Evolutionary conservation across 768 basidiomycete genomes (phyloP).

Genomic region (Thelephora aurantiotincta): DNA sequence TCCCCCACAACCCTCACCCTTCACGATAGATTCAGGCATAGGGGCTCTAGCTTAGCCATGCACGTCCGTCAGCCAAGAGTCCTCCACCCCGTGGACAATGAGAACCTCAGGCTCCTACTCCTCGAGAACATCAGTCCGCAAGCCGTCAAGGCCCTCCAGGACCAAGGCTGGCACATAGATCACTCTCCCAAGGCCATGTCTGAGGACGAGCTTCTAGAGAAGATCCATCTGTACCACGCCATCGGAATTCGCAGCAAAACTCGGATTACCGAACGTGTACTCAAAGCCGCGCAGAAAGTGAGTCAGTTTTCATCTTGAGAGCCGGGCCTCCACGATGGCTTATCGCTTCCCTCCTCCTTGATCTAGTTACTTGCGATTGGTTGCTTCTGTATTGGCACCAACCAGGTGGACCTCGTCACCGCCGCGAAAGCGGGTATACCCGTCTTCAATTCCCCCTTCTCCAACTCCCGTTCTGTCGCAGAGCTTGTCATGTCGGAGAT

Average conservation of each 20-base stretch:
- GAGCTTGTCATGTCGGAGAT: conserved; percentile 94
- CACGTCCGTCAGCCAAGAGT: conserved; percentile 47
- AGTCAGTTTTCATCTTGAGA: conserved; percentile 8
- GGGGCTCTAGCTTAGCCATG: conserved; percentile 18
- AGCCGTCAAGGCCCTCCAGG: conserved; percentile 67
- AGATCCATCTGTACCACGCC: conserved; percentile 77
- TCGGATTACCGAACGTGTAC: conserved; percentile 81
- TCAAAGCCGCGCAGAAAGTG: conserved; percentile 80
- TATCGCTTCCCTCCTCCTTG: background rate
- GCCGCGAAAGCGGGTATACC: conserved; percentile 85
- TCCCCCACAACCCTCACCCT: conserved; percentile 37
- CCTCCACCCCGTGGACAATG: conserved; percentile 74
- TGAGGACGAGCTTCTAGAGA: conserved; percentile 87
- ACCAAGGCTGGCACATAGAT: conserved; percentile 86
- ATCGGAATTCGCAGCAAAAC: conserved; percentile 98
- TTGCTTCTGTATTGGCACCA: conserved; percentile 99
- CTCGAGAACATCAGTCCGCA: conserved; percentile 93
- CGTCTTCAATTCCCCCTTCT: conserved; percentile 98
- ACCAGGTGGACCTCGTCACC: conserved; percentile 84
- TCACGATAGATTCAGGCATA: conserved; percentile 31
- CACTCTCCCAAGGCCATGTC: conserved; percentile 72
- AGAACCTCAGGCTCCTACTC: conserved; percentile 66
- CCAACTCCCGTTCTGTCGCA: conserved; percentile 97
- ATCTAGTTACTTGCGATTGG: conserved; percentile 87
- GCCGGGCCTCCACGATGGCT: background rate